Base-by-base conservation (phyloP, 2,329 filamentous ascomycete species). In the Dothideomycetes sp. region DNA sequence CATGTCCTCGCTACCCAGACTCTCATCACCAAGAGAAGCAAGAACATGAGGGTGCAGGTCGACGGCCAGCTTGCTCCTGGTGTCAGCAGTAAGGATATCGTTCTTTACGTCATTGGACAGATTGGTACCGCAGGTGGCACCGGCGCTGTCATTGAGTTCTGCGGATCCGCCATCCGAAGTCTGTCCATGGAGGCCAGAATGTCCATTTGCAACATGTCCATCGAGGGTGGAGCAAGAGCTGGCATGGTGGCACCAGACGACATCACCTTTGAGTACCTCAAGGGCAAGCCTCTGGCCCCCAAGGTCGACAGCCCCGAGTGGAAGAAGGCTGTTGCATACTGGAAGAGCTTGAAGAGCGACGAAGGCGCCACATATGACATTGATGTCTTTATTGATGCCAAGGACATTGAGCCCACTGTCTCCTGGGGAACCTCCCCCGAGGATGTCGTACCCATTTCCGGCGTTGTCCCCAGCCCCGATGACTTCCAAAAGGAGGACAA, bases 121-220 rank as follows among this genome's bases (percentile, higher is more conserved):
- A 94, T 96, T 51, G 91, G 91, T 53, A 96, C 91, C 17, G 91
- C 91, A 45, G 91, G 89, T 60, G 91, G 91, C 52, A 96, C 82
- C 41, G 88, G 89, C 46, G 81, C 83, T 38, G 91, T 96, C 49
- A 95, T 98, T 54, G 91, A 98, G 68, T 98, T 89, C 69, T 94
- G 87, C 58, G 91, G 91, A 44, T 94, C 88, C 37, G 85, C 91
- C 45, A 95, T 98, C 58, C 79, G 86, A 51, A 68, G 65, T 45
- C 71, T 96, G 52, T 94, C 51, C 63, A 94, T 98, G 77, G 91
- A 96, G 65, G 91, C 89, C 32, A 79, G 91, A 51, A 96, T 98
- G 91, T 95, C 88, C 47, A 94, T 98, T 60, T 96, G 91, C 71
- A 98, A 98, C 70, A 96, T 96, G 91, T 87, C 88, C 11, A 95